Evolutionary conservation across 2,329 filamentous ascomycete genomes (phyloP), one percentile per base, ranked within the genome.

Genomic region (Neofusicoccum kwambonambiense): DNA sequence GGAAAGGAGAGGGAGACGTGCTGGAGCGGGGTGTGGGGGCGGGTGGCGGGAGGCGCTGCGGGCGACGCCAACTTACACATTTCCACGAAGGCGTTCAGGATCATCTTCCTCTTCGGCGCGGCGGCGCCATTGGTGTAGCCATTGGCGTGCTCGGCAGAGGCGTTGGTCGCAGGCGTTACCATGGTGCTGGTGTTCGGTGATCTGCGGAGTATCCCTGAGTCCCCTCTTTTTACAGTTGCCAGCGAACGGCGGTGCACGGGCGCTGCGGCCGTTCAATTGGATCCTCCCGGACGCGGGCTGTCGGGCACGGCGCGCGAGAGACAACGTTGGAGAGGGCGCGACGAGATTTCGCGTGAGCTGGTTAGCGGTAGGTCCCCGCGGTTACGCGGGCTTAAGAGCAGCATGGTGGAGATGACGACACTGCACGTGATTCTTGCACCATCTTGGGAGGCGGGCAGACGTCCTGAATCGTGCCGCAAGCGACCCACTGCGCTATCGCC

Each of bases 1-100:
- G 19, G 19, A 22, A 22, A 22, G 19, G 19, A 22, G 19, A 22
- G 19, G 19, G 19, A 22, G 19, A 22, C 19, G 19, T 22, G 19
- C 19, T 22, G 19, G 19, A 22, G 47, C n/a, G 58, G 12, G 47
- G 62, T 6, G 54, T 68, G 35, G 60, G 17, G 31, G 27, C 2
- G 9, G 2, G 27, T 1, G 5, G 6, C 17, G 15, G 8, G 22
- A 15, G 5, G 22, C 2, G 11, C 19, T 31, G 52, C 17, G 1
- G n/a, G 6, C 44, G 45, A 34, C n/a, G 13, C 2, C 2, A 42
- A 50, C 62, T 58, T 64, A 64, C 62, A 64, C 62, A 64, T 77
- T 64, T 79, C 77, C 12, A 80, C 77, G 60, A 80, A 80, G 35
- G 77, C 78, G 70, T 80, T 79, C 47, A 80, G 73, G 35, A 79